Evolutionary conservation across 2,329 filamentous ascomycete species (phyloP).

Genomic region (Phoma herbarum): DNA sequence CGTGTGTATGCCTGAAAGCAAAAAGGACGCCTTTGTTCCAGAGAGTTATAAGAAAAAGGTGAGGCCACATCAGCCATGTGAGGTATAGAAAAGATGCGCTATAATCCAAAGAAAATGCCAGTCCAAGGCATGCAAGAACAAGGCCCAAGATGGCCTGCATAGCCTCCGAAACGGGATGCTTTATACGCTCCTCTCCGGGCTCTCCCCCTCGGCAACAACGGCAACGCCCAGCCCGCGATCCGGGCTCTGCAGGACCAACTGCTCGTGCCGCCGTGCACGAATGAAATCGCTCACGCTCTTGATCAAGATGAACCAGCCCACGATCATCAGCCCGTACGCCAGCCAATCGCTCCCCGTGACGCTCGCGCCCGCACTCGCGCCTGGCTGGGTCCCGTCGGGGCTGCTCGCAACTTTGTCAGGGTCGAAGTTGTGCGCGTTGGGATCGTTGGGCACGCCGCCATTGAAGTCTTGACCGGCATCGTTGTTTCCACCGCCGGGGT

Average conservation of each 20-base stretch:
- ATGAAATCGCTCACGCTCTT: conserved; percentile 92
- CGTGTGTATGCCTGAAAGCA: too few species aligned
- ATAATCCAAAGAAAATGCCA: conserved; percentile 12
- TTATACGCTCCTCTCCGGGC: conserved; percentile 68
- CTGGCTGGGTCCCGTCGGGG: conserved; percentile 43
- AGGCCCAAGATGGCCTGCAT: neutral
- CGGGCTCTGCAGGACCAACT: conserved; percentile 90
- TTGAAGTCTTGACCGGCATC: conserved; percentile 59
- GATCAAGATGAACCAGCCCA: conserved; percentile 98
- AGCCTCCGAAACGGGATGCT: neutral
- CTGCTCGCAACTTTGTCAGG: conserved; percentile 68
- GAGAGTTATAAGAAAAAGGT: too few species aligned
- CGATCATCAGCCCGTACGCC: conserved; percentile 92
- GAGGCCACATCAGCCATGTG: neutral
- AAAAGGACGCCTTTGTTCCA: too few species aligned
- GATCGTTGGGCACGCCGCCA: conserved; percentile 77
- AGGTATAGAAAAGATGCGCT: neutral
- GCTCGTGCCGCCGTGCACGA: conserved; percentile 86
- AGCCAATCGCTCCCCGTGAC: conserved; percentile 85
- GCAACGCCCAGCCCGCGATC: conserved; percentile 85
- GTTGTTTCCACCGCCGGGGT: conserved; percentile 49
- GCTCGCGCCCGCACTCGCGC: conserved; percentile 54
- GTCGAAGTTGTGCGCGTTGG: conserved; percentile 90
- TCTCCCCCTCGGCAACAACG: conserved; percentile 86
- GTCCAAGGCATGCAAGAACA: conserved; percentile 4